Conservation (phyloP, 805 yeast genomes). For the Yarrowia sp. region DNA sequence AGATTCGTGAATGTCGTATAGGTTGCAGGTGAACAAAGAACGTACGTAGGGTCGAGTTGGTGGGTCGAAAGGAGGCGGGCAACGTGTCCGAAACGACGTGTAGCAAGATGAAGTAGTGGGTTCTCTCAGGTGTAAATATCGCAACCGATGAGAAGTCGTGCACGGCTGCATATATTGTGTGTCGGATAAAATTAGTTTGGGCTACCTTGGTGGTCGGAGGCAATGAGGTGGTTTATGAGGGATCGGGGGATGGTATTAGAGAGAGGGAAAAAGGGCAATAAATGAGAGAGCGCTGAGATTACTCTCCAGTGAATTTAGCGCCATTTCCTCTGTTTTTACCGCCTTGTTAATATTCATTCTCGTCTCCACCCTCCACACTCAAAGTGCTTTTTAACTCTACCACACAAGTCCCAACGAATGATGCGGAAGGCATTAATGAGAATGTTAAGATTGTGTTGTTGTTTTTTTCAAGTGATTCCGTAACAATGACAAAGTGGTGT, state of each 20-base stretch:
- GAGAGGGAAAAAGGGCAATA: not conserved
- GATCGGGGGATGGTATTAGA: not conserved
- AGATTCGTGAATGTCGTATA: no score
- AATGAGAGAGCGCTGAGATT: not conserved
- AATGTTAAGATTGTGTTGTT: no score
- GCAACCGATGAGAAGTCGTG: slow-evolving; percentile 8
- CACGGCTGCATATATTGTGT: slow-evolving; percentile 15
- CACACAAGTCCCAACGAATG: not conserved
- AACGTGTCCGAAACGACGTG: no score
- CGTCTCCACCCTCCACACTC: no score
- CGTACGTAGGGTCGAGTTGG: no score
- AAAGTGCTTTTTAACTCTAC: not conserved
- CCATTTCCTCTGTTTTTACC: not conserved
- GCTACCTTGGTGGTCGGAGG: slow-evolving; percentile 3
- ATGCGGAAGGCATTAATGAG: not conserved
- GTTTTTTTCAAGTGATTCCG: no score
- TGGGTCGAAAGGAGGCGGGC: no score
- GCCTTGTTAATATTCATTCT: not conserved
- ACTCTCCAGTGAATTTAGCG: no score
- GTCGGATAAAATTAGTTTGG: slow-evolving; percentile 10
- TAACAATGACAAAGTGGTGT: no score
- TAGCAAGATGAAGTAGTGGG: no score
- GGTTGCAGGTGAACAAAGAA: no score
- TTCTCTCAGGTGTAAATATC: not conserved
- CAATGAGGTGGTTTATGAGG: not conserved